Conservation (phyloP, 306 rosid species). For the Gillenia trifoliata region DNA sequence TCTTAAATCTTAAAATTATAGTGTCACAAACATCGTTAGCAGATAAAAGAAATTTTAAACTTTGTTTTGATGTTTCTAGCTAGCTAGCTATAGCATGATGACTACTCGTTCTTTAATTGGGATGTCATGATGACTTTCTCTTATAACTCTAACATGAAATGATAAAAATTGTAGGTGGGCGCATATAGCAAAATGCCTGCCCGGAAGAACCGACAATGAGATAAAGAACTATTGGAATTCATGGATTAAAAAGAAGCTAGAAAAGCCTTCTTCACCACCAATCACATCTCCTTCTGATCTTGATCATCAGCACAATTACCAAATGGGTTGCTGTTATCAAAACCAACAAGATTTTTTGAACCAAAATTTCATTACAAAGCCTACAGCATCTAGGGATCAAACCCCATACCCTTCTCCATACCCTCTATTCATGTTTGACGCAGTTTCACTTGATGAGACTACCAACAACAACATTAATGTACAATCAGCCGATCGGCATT, state of each 20-base stretch:
- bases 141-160: background rate
- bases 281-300: slow-evolving; percentile 13
- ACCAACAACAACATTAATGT: slow-evolving; percentile 16
- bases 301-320: slow-evolving; percentile 20
- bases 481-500: background rate
- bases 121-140: slow-evolving; percentile 27
- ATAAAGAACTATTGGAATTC: slow-evolving; percentile 98
- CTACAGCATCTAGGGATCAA: slow-evolving; percentile 5
- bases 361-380: slow-evolving; percentile 18
- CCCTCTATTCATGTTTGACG: slow-evolving; percentile 76
- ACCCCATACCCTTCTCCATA: slow-evolving; percentile 54
- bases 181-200: slow-evolving; percentile 93
- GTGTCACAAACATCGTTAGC: background rate
- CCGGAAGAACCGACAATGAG: slow-evolving; percentile 96
- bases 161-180: slow-evolving; percentile 68
- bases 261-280: slow-evolving; percentile 42
- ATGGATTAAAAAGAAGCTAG: slow-evolving; percentile 88
- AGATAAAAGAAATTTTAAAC: background rate
- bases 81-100: too few relatives aligned
- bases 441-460: slow-evolving; percentile 7
- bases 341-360: slow-evolving; percentile 48
- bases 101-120: background rate
- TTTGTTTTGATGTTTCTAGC: too few relatives aligned
- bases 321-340: slow-evolving; percentile 21
- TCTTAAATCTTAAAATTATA: background rate